Conservation (phyloP, 2,329 filamentous ascomycete species). For the Hypoxylon sp. region DNA sequence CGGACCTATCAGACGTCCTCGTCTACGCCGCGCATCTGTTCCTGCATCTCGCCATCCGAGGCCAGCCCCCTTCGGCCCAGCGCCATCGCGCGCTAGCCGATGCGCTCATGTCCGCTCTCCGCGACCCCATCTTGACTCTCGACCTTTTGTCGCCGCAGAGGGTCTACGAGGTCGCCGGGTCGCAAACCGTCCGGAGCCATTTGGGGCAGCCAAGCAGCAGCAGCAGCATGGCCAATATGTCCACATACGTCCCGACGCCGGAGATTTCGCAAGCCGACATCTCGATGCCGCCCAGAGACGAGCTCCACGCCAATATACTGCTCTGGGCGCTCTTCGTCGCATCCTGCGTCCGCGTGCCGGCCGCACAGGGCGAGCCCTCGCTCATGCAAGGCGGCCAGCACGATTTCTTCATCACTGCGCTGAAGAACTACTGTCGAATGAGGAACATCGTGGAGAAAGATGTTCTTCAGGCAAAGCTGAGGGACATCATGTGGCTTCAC, state of each 20-base stretch:
- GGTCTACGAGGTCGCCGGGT: slow-evolving; percentile 25
- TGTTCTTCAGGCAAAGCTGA: slow-evolving; percentile 37
- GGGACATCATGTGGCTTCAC: slow-evolving; percentile 44
- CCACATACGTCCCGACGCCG: slow-evolving; percentile 11
- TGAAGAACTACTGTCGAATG: slow-evolving; percentile 42
- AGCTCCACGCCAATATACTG: slow-evolving; percentile 43
- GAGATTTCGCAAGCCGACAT: slow-evolving; percentile 3
- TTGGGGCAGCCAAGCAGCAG: slow-evolving; percentile 27
- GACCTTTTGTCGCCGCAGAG: slow-evolving; percentile 41
- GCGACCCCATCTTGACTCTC: slow-evolving; percentile 37
- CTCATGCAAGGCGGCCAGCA: slow-evolving; percentile 38
- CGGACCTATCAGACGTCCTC: slow-evolving; percentile 44
- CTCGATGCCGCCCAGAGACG: slow-evolving; percentile 28
- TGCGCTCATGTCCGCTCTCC: slow-evolving; percentile 43
- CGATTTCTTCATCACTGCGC: slow-evolving; percentile 44
- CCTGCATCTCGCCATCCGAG: slow-evolving; percentile 45
- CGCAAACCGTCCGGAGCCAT: slow-evolving; percentile 27
- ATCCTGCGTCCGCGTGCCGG: slow-evolving; percentile 44
- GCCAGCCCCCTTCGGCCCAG: slow-evolving; percentile 45
- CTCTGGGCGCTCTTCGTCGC: slow-evolving; percentile 47
- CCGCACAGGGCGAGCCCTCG: slow-evolving; percentile 21
- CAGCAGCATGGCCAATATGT: slow-evolving; percentile 16
- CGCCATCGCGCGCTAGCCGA: slow-evolving; percentile 44
- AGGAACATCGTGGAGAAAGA: slow-evolving; percentile 41
- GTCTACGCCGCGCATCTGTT: slow-evolving; percentile 46